A percentile compares a stretch with the other conserved stretches of the same genome.
Conservation (phyloP, 148 eudicot genomes). For the Chenopodium suecicum region DNA sequence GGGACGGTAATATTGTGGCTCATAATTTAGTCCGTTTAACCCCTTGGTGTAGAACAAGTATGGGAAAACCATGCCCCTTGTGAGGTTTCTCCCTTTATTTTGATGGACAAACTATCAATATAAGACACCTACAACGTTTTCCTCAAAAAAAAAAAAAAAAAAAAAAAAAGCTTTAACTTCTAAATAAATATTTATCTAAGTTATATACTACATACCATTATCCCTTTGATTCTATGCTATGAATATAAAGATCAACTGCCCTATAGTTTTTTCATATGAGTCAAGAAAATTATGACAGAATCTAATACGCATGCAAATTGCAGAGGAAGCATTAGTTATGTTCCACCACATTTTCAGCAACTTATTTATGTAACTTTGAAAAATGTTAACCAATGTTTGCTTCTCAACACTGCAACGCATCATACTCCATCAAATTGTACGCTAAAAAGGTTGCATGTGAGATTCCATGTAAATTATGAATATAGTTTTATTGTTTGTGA, state of each 20-base stretch:
- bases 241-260: neutral
- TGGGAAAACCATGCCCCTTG: too few relatives aligned
- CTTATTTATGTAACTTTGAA: too few relatives aligned
- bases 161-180: too few relatives aligned
- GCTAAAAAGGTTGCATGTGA: neutral
- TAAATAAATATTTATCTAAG: too few relatives aligned
- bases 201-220: neutral
- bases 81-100: too few relatives aligned
- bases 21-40: too few relatives aligned
- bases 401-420: neutral
- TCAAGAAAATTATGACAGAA: conserved; percentile 6
- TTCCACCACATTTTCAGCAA: neutral
- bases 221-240: neutral
- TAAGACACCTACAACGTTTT: too few relatives aligned
- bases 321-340: neutral
- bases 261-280: neutral
- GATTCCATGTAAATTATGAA: neutral
- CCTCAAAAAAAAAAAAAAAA: too few relatives aligned
- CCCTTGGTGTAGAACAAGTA: too few relatives aligned
- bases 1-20: too few relatives aligned
- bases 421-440: neutral
- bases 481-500: neutral
- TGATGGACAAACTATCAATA: too few relatives aligned
- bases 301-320: conserved; percentile 25
- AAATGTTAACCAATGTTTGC: conserved; percentile 6